Evolutionary conservation across 1,139 yeast species (phyloP), one percentile per base, ranked within the genome.

Genomic region (Wickerhamomyces sp.): DNA sequence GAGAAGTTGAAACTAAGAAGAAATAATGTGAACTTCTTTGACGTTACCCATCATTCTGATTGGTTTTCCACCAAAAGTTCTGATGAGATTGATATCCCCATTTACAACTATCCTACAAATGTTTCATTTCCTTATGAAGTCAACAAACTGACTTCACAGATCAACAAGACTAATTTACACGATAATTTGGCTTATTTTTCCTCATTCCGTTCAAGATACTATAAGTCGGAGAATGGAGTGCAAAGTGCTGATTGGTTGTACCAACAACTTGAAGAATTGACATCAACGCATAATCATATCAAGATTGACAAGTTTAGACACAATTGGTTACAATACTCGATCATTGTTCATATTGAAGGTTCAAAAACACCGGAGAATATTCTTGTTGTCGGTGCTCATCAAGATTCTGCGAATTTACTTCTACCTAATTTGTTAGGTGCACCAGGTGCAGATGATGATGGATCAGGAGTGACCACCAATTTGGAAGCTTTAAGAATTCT

Each of bases 371-470:
- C 70, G 33, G 73, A 71, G 9, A 55, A 57, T 28, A 63, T 73
- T 18, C 81, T 89, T 3, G 76, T 89, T 15, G 74, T 89, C 20
- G 96, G 96, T 0, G 83, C 95, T 18, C 97, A 91, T 61, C 86
- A 83, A 54, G 98, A 89, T 56, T 83, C 95, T 2, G 72, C 78
- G 43, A 88, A 87, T 55, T 65, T 86, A 41, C 48, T 85, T 33
- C 68, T 85, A 40, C 95, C 95, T n/a, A 68, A 66, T 32, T 42
- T 78, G 16, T 54, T 82, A 48, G 70, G 75, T 30, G 88, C 96
- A 0, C 97, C 97, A 2, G 98, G 97, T 6, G 96, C 96, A 4
- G 97, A 89, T 57, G 98, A 89, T 52, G 87, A 89, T 57, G 95
- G 95, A 2, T 78, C 91, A 4, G 97, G 97, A 8, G 80, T 89